phyloP scores from a whole-genome alignment of 2,329 filamentous ascomycete species.

The Bipolaris bicolor region DNA sequence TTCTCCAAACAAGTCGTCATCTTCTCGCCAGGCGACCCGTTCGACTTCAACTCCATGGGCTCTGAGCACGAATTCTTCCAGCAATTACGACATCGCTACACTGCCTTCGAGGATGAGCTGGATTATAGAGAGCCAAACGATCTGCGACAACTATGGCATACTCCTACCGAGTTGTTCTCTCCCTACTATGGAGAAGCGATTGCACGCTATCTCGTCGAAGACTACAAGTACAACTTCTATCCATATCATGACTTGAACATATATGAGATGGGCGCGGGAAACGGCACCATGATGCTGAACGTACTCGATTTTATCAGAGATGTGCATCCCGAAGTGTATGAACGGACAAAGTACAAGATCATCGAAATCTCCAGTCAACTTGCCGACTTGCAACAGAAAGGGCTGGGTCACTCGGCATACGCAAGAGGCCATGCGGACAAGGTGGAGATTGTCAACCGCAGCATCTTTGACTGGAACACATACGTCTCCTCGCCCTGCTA shows the following conservation, averaged over 20 bases:
- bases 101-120: constrained; percentile 85
- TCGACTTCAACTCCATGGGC: constrained; percentile 79
- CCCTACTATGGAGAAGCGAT: constrained; percentile 97
- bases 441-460: constrained; percentile 93
- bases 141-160: constrained; percentile 95
- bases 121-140: constrained; percentile 75
- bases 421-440: constrained; percentile 79
- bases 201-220: constrained; percentile 91
- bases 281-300: constrained; percentile 97
- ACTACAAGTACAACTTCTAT: constrained; percentile 93
- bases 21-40: constrained; percentile 89
- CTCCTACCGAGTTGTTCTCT: constrained; percentile 93
- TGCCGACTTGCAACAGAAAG: constrained; percentile 75
- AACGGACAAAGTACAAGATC: constrained; percentile 89
- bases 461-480: constrained; percentile 90
- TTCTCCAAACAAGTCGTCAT: constrained; percentile 97
- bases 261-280: constrained; percentile 98
- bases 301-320: constrained; percentile 95
- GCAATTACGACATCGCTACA: constrained; percentile 78
- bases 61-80: constrained; percentile 87
- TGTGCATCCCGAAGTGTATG: constrained; percentile 88
- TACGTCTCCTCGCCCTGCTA: constrained; percentile 94
- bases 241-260: constrained; percentile 97
- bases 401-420: constrained; percentile 69
- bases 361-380: constrained; percentile 91